These are phyloP conservation scores for Aspergillus chevalieri DNA, from an alignment of 2,329 filamentous ascomycete species.

Conservation along the genomic window DNA sequence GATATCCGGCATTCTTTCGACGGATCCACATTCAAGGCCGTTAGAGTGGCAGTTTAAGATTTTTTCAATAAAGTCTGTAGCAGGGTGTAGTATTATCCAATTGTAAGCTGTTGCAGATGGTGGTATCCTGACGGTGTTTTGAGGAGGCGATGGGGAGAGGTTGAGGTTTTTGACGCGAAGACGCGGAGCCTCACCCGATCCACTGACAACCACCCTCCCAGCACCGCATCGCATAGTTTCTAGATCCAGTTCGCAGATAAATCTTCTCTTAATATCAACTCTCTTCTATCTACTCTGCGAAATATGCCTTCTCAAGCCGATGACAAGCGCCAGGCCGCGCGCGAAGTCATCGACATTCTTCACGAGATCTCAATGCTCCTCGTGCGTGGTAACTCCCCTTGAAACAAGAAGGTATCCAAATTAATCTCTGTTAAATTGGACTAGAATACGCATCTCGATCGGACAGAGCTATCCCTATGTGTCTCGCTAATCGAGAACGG, in stretches of 20 bases:
- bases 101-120: no score
- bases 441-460: slow-evolving; percentile 92
- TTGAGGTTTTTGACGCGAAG: no score
- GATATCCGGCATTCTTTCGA: slow-evolving; percentile 20
- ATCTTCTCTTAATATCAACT: neutral
- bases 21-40: slow-evolving; percentile 17
- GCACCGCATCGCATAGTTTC: no score
- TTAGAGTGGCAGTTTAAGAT: neutral
- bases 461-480: slow-evolving; percentile 85
- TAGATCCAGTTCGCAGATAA: neutral
- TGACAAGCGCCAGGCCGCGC: slow-evolving; percentile 44
- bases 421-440: neutral
- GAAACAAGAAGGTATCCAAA: neutral
- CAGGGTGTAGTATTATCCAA: no score
- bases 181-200: no score
- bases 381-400: slow-evolving; percentile 23
- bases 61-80: neutral
- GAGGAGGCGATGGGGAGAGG: no score
- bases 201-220: no score
- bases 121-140: no score
- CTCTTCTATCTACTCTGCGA: neutral
- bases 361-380: slow-evolving; percentile 45
- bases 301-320: slow-evolving; percentile 39
- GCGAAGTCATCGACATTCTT: slow-evolving; percentile 47
- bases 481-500: slow-evolving; percentile 97